Conservation (phyloP, 768 basidiomycete species). For the Kwoniella europaea region DNA sequence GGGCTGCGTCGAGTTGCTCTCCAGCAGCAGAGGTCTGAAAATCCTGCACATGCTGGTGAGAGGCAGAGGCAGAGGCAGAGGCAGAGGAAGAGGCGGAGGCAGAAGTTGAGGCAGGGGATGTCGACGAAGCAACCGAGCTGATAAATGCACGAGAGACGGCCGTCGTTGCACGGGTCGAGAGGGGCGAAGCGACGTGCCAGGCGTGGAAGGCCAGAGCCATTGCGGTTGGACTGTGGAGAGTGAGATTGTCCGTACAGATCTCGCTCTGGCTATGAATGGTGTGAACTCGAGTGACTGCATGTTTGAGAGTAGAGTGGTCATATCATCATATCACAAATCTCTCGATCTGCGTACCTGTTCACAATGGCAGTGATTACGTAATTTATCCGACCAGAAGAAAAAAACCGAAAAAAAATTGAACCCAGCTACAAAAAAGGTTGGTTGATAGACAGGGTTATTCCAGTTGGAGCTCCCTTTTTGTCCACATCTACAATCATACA, state of each 20-base stretch:
- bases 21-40: too few relatives aligned
- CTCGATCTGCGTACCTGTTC: too few relatives aligned
- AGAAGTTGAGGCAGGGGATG: background rate
- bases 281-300: too few relatives aligned
- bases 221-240: too few relatives aligned
- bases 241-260: too few relatives aligned
- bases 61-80: background rate
- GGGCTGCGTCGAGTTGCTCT: too few relatives aligned
- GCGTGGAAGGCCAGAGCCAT: too few relatives aligned
- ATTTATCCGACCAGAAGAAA: background rate
- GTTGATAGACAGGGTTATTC: background rate
- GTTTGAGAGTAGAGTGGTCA: too few relatives aligned
- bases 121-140: conserved; percentile 2
- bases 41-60: background rate
- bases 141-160: conserved; percentile 3
- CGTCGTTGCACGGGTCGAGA: too few relatives aligned
- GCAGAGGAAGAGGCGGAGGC: background rate
- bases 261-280: too few relatives aligned
- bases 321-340: too few relatives aligned
- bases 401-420: background rate
- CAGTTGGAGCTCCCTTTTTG: background rate
- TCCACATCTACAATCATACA: conserved; percentile 2
- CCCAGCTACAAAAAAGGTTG: background rate
- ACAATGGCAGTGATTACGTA: background rate
- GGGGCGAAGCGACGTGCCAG: too few relatives aligned